phyloP scores from a whole-genome alignment of 805 yeast species.

The Lipomyces starkeyi region DNA sequence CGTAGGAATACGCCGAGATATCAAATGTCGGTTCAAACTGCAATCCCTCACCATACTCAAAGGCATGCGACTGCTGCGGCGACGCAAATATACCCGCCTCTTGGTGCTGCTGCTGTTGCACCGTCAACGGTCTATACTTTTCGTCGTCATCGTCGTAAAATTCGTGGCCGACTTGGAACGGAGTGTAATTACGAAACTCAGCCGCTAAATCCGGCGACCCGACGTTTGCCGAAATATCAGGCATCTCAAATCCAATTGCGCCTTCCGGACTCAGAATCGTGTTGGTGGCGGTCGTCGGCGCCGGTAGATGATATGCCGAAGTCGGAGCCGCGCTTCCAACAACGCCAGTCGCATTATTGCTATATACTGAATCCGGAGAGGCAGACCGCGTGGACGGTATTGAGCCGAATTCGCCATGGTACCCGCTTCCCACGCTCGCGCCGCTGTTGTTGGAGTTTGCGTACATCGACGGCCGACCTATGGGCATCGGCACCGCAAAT shows the following conservation, averaged over 20 bases:
- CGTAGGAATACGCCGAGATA: not conserved
- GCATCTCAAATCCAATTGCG: not conserved
- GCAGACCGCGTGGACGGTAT: conserved; percentile 28
- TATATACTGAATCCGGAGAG: conserved; percentile 24
- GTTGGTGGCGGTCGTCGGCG: not conserved
- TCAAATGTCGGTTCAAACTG: not conserved
- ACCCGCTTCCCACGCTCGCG: not conserved
- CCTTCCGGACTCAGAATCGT: not conserved
- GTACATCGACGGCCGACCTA: conserved; percentile 9
- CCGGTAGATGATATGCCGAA: not conserved
- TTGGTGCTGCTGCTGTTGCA: conserved; percentile 12
- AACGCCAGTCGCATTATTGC: not conserved
- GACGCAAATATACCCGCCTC: not conserved
- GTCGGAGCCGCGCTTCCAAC: not conserved
- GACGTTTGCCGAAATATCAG: not conserved
- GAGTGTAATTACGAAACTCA: conserved; percentile 1
- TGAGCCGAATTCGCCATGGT: conserved; percentile 9
- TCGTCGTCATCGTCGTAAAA: conserved; percentile 26
- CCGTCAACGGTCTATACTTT: conserved; percentile 20
- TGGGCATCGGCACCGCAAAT: conserved; percentile 10
- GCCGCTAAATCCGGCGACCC: not conserved
- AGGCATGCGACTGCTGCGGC: conserved; percentile 8
- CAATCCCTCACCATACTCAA: conserved; percentile 7
- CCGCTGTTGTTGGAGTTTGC: not conserved
- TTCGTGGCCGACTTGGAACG: not conserved